Evolutionary conservation across 192 early-diverging fungal genomes (phyloP).

Genomic region (Coemansia aciculifera): DNA sequence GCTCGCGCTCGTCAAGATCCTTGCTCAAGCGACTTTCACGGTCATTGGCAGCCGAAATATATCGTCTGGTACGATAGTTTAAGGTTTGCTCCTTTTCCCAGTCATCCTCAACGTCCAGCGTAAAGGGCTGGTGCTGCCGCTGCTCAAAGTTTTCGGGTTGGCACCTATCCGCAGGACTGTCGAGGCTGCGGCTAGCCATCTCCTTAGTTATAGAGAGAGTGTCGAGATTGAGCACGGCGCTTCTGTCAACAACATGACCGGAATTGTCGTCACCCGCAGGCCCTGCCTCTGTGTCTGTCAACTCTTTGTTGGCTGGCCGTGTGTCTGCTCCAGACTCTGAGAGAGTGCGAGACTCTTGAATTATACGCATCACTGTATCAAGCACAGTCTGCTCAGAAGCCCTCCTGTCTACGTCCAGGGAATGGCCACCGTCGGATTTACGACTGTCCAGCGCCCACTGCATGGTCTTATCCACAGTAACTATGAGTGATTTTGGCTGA

Average conservation of each 20-base stretch:
- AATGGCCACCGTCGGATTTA: not conserved
- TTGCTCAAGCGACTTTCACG: conserved; percentile 21
- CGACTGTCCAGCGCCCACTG: not conserved
- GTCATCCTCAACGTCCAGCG: conserved; percentile 24
- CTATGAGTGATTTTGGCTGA: conserved; percentile 8
- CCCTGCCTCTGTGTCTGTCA: not conserved
- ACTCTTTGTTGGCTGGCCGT: not conserved
- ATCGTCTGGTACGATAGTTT: conserved; percentile 13
- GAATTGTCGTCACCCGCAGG: not conserved
- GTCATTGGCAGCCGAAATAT: conserved; percentile 29
- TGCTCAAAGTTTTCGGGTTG: not conserved
- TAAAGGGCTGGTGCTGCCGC: conserved; percentile 13
- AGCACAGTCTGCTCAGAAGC: not conserved
- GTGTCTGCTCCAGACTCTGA: not conserved
- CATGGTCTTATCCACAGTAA: conserved; percentile 20
- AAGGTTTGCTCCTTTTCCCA: conserved; percentile 34
- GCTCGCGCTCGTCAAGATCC: conserved; percentile 29
- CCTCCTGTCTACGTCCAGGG: not conserved
- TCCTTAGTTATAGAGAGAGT: not conserved
- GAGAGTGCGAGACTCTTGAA: not conserved
- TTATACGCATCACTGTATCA: conserved; percentile 2
- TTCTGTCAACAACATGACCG: not conserved
- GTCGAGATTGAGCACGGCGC: not conserved
- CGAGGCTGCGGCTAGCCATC: not conserved
- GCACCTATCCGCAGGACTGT: not conserved